Evolutionary conservation across 768 basidiomycete genomes (phyloP).

Genomic region (Trametes maxima): DNA sequence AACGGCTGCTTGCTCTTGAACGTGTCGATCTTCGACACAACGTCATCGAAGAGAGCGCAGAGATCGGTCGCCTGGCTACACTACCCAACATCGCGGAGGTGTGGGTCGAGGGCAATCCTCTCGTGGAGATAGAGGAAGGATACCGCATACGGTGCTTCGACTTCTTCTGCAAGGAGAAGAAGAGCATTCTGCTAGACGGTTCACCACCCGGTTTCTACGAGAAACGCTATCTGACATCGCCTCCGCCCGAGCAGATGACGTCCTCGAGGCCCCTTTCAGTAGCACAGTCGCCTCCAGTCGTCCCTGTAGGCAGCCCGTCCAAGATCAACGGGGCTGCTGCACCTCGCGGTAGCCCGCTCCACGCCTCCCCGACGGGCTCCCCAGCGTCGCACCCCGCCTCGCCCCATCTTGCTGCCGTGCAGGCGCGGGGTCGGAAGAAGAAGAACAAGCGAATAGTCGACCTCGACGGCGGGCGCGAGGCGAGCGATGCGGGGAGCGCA

Average conservation of each 20-base stretch:
- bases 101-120: conserved; percentile 85
- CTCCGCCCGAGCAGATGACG: conserved; percentile 54
- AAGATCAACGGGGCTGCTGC: conserved; percentile 9
- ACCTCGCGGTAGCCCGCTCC: conserved; percentile 26
- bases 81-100: conserved; percentile 81
- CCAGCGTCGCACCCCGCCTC: conserved; percentile 47
- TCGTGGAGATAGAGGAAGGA: conserved; percentile 66
- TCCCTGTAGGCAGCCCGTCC: conserved; percentile 51
- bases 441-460: conserved; percentile 80
- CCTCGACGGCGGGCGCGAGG: conserved; percentile 53
- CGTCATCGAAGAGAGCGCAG: conserved; percentile 76
- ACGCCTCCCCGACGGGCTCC: conserved; percentile 37
- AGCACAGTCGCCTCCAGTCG: conserved; percentile 60
- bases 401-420: conserved; percentile 44
- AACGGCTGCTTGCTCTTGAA: conserved; percentile 83
- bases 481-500: conserved; percentile 36
- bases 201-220: conserved; percentile 70
- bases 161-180: conserved; percentile 85
- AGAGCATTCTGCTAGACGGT: conserved; percentile 76
- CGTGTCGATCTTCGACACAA: conserved; percentile 85
- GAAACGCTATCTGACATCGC: conserved; percentile 54
- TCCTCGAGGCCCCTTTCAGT: conserved; percentile 51
- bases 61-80: conserved; percentile 79
- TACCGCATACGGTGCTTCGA: conserved; percentile 82
- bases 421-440: conserved; percentile 54